Conservation (phyloP, 495 filamentous ascomycete genomes). For the Xylaria longipes region DNA sequence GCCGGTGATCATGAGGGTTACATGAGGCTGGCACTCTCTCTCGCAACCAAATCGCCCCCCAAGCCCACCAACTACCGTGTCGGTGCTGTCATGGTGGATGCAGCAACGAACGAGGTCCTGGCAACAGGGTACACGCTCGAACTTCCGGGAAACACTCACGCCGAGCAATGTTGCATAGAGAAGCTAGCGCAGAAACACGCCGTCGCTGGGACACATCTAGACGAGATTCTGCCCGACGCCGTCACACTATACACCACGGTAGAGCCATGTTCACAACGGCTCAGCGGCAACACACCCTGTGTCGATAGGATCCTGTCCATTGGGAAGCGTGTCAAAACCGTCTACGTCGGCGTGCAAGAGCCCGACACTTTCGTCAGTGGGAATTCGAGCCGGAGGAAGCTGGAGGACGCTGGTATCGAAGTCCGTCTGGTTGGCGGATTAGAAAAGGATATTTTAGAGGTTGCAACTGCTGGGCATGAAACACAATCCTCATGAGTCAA, state of each 20-base stretch:
- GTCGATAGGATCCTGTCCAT: slow-evolving; percentile 78
- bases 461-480: slow-evolving; percentile 83
- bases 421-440: slow-evolving; percentile 75
- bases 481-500: slow-evolving; percentile 31
- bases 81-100: slow-evolving; percentile 78
- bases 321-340: slow-evolving; percentile 68
- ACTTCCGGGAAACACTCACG: slow-evolving; percentile 90
- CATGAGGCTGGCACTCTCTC: slow-evolving; percentile 73
- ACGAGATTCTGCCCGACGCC: slow-evolving; percentile 58
- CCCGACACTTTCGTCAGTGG: slow-evolving; percentile 85
- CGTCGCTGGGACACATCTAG: slow-evolving; percentile 62
- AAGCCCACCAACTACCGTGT: slow-evolving; percentile 93
- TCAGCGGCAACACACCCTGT: slow-evolving; percentile 84
- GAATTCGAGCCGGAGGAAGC: slow-evolving; percentile 73
- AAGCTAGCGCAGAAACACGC: slow-evolving; percentile 66
- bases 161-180: slow-evolving; percentile 87
- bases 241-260: slow-evolving; percentile 88
- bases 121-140: slow-evolving; percentile 92
- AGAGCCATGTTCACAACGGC: slow-evolving; percentile 84
- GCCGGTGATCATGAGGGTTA: slow-evolving; percentile 64
- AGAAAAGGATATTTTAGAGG: slow-evolving; percentile 78
- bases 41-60: slow-evolving; percentile 78
- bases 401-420: slow-evolving; percentile 76
- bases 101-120: slow-evolving; percentile 65
- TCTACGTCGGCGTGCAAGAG: slow-evolving; percentile 89